Base-by-base conservation (phyloP, 352 stramenopile genomes). In the Phytopythium mirpurense region DNA sequence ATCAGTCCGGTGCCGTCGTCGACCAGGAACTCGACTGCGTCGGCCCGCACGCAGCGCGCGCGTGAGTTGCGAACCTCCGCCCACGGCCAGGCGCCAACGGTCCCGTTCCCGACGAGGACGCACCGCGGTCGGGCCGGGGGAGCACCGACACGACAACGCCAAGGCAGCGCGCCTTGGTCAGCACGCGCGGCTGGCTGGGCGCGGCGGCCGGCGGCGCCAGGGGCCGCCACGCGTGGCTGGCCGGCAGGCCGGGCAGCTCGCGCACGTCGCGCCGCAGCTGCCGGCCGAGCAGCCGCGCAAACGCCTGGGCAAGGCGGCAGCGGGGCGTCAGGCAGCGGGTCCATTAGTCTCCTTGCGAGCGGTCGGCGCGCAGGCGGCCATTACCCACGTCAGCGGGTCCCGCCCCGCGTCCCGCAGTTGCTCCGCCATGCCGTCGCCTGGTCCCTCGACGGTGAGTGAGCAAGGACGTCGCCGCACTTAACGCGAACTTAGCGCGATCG, bases 1-100 rank as follows among this genome's bases (percentile, higher is more conserved):
- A 90, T 49, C 18, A 88, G 64, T 9, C 57, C 79, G 23, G 80
- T 86, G 40, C 83, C 83, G 43, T 93, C 83, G 47, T 93, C 83
- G 3, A 93, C 38, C 11, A 83, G 57, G 24, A 86, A 66, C 57
- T 93, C 83, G 51, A 88, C 83, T 91, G 40, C 11, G 15, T n/a
- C n/a, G n/a, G n/a, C n/a, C n/a, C n/a, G n/a, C n/a, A n/a, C n/a
- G n/a, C n/a, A n/a, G n/a, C n/a, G n/a, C n/a, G n/a, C n/a, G n/a
- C n/a, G n/a, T n/a, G n/a, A n/a, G n/a, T n/a, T n/a, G n/a, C n/a
- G n/a, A n/a, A n/a, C n/a, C n/a, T n/a, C n/a, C n/a, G n/a, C n/a
- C n/a, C n/a, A n/a, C n/a, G n/a, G n/a, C n/a, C n/a, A n/a, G n/a
- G n/a, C n/a, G n/a, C n/a, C n/a, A 23, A 41, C 12, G 21, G 16